Conservation (phyloP, 2,329 filamentous ascomycete species). For the Botrytis cinerea region DNA sequence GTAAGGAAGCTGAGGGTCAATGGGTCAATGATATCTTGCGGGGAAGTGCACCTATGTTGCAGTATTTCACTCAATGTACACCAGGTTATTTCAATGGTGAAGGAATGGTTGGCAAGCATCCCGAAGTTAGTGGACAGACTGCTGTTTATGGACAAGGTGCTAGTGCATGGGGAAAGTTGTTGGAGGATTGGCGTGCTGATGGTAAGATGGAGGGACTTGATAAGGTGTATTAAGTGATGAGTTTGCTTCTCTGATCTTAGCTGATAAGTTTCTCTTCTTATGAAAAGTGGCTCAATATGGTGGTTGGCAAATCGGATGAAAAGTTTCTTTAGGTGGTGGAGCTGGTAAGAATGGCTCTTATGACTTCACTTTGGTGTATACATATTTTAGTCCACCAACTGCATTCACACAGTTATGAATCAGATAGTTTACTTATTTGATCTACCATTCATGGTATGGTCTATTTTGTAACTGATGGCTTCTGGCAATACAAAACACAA, state of each 20-base stretch:
- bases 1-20: slow-evolving; percentile 1
- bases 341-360: background rate
- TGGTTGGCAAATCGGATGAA: background rate
- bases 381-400: background rate
- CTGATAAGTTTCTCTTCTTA: background rate
- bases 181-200: slow-evolving; percentile 13
- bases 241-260: background rate
- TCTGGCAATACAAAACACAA: background rate
- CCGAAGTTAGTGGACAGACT: background rate
- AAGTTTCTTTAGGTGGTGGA: background rate
- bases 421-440: no score
- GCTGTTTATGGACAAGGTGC: slow-evolving; percentile 13
- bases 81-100: slow-evolving; percentile 23
- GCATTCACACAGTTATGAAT: background rate
- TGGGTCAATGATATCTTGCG: slow-evolving; percentile 13
- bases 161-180: slow-evolving; percentile 20
- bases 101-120: slow-evolving; percentile 8
- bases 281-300: background rate
- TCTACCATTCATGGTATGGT: background rate
- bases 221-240: background rate
- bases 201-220: slow-evolving; percentile 19
- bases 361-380: background rate
- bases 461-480: background rate
- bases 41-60: slow-evolving; percentile 5
- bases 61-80: slow-evolving; percentile 10